Conservation (phyloP, 2,329 filamentous ascomycete species). For the Bipolaris zeicola region DNA sequence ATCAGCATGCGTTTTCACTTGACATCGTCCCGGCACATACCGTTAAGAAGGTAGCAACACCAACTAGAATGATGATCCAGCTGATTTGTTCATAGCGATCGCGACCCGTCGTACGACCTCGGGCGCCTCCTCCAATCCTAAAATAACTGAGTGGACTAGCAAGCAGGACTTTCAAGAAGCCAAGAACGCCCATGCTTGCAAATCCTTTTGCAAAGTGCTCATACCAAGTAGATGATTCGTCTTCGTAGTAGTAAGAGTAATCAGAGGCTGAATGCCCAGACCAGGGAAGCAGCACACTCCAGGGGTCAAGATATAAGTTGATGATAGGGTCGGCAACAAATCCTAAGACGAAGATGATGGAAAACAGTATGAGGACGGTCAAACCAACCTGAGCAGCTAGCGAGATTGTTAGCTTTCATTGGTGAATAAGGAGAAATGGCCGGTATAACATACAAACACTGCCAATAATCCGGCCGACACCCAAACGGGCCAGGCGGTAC, state of each 20-base stretch:
- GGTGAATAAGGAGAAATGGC: neutral
- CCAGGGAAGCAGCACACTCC: conserved; percentile 49
- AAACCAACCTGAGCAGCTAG: conserved; percentile 67
- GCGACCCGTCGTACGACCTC: conserved; percentile 69
- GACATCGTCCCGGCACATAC: conserved; percentile 56
- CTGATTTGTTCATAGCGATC: conserved; percentile 79
- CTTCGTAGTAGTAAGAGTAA: conserved; percentile 39
- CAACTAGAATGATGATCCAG: conserved; percentile 78
- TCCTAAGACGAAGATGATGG: conserved; percentile 79
- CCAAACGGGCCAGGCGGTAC: conserved; percentile 78
- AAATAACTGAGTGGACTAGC: conserved; percentile 78
- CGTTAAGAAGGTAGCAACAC: conserved; percentile 77
- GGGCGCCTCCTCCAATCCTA: conserved; percentile 65
- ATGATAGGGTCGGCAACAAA: conserved; percentile 94
- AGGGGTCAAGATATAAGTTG: conserved; percentile 82
- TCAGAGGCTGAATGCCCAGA: conserved; percentile 24
- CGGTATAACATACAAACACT: conserved; percentile 49
- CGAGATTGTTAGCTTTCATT: conserved; percentile 17
- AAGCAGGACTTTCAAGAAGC: conserved; percentile 80
- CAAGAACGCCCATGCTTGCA: conserved; percentile 85
- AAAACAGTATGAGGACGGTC: conserved; percentile 72
- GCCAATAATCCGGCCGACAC: conserved; percentile 69
- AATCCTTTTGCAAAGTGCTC: conserved; percentile 90
- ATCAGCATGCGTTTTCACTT: conserved; percentile 14
- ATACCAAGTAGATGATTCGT: conserved; percentile 65